Conservation (phyloP, 208 protist species). For the Phytomonas sp. region DNA sequence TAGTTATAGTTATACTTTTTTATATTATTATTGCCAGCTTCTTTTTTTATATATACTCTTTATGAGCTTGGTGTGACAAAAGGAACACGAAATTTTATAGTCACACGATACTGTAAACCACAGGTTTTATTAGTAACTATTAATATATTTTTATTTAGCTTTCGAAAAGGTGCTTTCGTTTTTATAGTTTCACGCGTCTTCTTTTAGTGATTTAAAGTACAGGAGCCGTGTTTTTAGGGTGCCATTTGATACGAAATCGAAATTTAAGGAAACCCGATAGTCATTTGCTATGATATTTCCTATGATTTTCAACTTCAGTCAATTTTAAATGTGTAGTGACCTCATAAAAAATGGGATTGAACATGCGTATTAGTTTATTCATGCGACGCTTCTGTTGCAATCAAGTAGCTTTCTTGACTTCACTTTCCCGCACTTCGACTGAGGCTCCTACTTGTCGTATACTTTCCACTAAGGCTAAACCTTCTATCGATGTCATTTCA, state of each 20-base stretch:
- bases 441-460: not conserved
- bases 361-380: not conserved
- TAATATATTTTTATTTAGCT: not conserved
- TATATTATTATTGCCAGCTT: not conserved
- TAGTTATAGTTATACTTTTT: slow-evolving; percentile 1
- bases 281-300: not conserved
- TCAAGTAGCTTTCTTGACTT: not conserved
- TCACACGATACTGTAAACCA: not conserved
- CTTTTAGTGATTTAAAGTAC: not conserved
- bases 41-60: slow-evolving; percentile 5
- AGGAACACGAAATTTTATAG: not conserved
- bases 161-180: not conserved
- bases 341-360: not conserved
- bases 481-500: not conserved
- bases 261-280: not conserved
- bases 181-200: not conserved
- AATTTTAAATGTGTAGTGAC: not conserved
- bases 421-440: not conserved
- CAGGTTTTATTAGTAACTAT: not conserved
- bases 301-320: not conserved
- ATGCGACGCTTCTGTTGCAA: not conserved
- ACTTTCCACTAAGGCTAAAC: not conserved
- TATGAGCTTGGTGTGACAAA: not conserved
- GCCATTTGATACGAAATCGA: not conserved
- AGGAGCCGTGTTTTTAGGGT: not conserved